Evolutionary conservation across 1,284 basidiomycete genomes (phyloP), one percentile per base, ranked within the genome.

Genomic region (Leccinum fallax): DNA sequence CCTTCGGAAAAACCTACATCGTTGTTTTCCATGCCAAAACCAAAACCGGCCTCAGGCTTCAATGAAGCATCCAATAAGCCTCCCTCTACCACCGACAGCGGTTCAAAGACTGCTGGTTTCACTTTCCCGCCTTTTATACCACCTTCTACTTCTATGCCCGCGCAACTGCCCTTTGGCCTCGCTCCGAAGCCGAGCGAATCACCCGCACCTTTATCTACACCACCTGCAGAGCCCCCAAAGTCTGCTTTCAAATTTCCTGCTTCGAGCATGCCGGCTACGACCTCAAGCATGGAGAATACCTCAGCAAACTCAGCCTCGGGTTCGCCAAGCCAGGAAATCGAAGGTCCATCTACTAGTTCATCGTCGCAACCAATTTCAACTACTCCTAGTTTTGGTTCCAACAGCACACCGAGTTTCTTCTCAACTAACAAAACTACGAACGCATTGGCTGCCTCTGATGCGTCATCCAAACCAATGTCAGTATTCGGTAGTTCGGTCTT

Each of bases 21-120:
- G 13, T 26, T 71, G 52, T 63, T 76, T 36, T 49, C 73, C 11
- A 80, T 84, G 79, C 81, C 85, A 24, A 77, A 80, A 26, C 26
- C 26, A 26, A 26, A 32, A 19, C 76, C 82, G 2, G 73, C 76
- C 57, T 38, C 19, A 53, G 62, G 53, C 26, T 59, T 55, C 30
- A 36, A 26, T n/a, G 63, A 63, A 19, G 13, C 49, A 4, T 34
- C 69, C 26, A 26, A 55, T 4, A 63, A 59, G 60, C 26, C 32
- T 19, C 34, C 61, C 15, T 46, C 63, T 3, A 34, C 43, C 16
- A 58, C 26, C 8, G 76, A 75, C 36, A 62, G 52, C 52, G 61
- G 58, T 30, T 32, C 54, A 53, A 73, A 66, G 32, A 49, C 62
- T 4, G 38, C 62, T 62, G 63, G 62, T 46, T 70, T 76, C 54